A percentile compares a stretch with the other conserved stretches of the same genome.
phyloP scores from a whole-genome alignment of 345 rosid genomes.

The Gossypium thurberi region DNA sequence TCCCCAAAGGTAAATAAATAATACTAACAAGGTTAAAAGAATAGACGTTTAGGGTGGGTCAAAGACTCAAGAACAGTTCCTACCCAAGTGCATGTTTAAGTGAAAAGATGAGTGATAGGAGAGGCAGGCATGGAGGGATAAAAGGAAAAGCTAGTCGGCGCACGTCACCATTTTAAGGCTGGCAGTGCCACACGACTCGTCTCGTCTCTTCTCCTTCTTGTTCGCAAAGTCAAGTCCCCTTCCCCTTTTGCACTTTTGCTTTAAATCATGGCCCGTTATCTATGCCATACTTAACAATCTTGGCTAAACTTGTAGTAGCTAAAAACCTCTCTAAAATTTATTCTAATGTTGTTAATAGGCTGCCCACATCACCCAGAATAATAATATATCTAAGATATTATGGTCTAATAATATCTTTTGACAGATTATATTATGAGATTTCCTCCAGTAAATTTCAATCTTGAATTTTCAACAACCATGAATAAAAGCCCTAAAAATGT shows the following conservation, averaged over 20 bases:
- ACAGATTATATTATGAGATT: too few species aligned
- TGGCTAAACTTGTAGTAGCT: neutral
- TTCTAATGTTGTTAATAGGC: too few species aligned
- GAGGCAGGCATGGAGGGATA: neutral
- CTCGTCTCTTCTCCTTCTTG: neutral
- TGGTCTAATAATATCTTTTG: too few species aligned
- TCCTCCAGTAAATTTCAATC: too few species aligned
- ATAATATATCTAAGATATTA: too few species aligned
- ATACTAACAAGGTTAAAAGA: conserved; percentile 4
- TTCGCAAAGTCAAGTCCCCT: neutral
- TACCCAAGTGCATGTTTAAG: neutral
- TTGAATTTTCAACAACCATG: too few species aligned
- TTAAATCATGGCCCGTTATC: neutral
- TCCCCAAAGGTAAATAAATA: neutral
- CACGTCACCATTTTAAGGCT: neutral
- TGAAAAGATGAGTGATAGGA: neutral
- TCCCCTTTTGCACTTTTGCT: neutral
- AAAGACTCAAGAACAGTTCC: neutral
- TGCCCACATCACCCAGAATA: too few species aligned
- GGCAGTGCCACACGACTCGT: neutral
- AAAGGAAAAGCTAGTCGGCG: neutral
- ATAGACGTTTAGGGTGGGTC: neutral
- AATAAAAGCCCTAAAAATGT: neutral
- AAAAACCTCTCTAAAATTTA: neutral
- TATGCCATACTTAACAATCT: neutral